A percentile compares a stretch with the other conserved stretches of the same genome.
Evolutionary conservation across 2,329 filamentous ascomycete species (phyloP).

Genomic region (Fusarium fracticaudum): DNA sequence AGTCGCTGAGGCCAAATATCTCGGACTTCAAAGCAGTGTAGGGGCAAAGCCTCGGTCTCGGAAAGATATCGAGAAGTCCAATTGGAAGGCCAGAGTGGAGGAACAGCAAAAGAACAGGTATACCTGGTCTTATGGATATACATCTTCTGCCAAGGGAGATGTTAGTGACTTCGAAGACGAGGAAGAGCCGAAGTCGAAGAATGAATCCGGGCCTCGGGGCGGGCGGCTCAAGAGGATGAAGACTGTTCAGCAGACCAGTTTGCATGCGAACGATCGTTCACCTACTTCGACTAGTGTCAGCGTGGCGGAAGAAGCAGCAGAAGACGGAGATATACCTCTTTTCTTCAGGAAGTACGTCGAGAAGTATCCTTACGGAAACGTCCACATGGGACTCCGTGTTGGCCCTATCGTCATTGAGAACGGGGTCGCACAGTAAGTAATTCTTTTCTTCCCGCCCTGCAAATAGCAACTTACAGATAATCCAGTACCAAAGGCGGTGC

Average conservation of each 20-base stretch:
- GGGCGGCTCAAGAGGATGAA: conserved; percentile 17
- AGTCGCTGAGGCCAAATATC: conserved; percentile 27
- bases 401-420: conserved; percentile 54
- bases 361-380: conserved; percentile 50
- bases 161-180: conserved; percentile 15
- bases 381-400: conserved; percentile 53
- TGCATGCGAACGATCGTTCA: conserved; percentile 7
- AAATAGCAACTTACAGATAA: not conserved
- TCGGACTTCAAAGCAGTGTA: conserved; percentile 25
- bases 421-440: conserved; percentile 49
- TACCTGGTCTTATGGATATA: not conserved
- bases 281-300: conserved; percentile 21
- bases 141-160: not conserved
- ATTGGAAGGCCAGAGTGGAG: not conserved
- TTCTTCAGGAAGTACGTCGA: conserved; percentile 45
- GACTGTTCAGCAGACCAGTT: conserved; percentile 9
- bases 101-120: not conserved
- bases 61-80: not conserved
- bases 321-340: conserved; percentile 42
- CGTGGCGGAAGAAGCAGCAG: conserved; percentile 24
- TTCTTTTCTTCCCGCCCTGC: not conserved
- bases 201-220: not conserved
- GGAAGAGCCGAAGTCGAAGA: not conserved
- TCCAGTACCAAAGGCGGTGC: conserved; percentile 40
- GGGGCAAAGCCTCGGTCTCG: conserved; percentile 13